Evolutionary conservation across 805 yeast species (phyloP).

Genomic region (Clavispora santaluciae): DNA sequence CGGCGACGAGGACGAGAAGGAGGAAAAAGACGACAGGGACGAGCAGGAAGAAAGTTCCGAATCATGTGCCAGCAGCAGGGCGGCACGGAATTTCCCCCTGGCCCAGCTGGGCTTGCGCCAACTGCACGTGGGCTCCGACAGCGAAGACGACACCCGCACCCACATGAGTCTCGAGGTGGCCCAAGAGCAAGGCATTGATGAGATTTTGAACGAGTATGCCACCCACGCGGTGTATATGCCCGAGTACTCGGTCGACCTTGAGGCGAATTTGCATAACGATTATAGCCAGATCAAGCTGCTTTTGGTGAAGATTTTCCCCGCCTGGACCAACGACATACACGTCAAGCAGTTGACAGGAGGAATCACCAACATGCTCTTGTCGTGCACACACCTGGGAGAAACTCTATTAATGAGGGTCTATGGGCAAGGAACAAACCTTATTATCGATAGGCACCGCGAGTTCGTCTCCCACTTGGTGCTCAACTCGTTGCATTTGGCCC

Average conservation of each 20-base stretch:
- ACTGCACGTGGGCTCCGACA: neutral
- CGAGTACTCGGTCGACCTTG: constrained; percentile 34
- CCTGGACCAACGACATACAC: constrained; percentile 32
- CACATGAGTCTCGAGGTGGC: neutral
- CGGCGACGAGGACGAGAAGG: neutral
- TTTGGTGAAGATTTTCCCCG: constrained; percentile 42
- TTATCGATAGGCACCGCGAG: constrained; percentile 71
- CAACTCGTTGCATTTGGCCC: constrained; percentile 58
- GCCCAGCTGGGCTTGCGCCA: neutral
- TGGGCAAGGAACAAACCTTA: constrained; percentile 67
- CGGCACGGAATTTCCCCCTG: neutral
- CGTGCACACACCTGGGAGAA: constrained; percentile 37
- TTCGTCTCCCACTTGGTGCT: constrained; percentile 65
- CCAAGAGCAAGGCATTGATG: neutral
- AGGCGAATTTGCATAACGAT: constrained; percentile 29
- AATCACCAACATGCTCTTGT: constrained; percentile 56
- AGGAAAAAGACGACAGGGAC: neutral
- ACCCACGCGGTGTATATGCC: constrained; percentile 51
- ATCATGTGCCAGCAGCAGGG: no score
- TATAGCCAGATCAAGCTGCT: constrained; percentile 35
- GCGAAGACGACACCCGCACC: neutral
- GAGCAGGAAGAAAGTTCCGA: neutral
- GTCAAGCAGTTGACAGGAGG: constrained; percentile 55
- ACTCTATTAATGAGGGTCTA: constrained; percentile 61
- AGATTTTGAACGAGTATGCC: constrained; percentile 23